phyloP scores from a whole-genome alignment of 169 alveolate genomes.

The Plasmodium malariae region DNA sequence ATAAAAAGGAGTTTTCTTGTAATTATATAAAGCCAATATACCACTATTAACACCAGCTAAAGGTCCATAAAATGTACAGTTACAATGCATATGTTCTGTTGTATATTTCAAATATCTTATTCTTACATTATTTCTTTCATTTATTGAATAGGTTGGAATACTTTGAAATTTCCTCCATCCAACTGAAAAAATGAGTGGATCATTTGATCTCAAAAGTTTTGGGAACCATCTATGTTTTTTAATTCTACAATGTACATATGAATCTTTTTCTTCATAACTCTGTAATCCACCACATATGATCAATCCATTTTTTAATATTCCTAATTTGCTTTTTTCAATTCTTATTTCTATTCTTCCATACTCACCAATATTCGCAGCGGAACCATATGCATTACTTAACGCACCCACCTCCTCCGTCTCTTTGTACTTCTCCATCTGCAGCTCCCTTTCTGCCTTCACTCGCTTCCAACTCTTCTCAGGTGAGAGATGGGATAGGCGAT shows the following conservation, averaged over 20 bases:
- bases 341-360: constrained; percentile 92
- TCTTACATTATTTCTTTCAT: constrained; percentile 94
- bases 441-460: constrained; percentile 52
- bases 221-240: constrained; percentile 97
- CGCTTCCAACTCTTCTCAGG: constrained; percentile 42
- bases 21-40: constrained; percentile 88
- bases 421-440: constrained; percentile 31
- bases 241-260: constrained; percentile 77
- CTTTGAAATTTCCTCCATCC: constrained; percentile 99
- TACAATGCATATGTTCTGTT: constrained; percentile 98
- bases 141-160: constrained; percentile 96
- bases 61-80: constrained; percentile 97
- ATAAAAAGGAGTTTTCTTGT: constrained; percentile 90
- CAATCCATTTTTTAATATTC: constrained; percentile 76
- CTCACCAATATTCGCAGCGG: constrained; percentile 89
- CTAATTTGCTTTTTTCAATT: constrained; percentile 78
- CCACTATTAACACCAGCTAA: constrained; percentile 93
- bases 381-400: constrained; percentile 48
- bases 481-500: too few relatives aligned
- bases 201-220: constrained; percentile 96
- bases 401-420: constrained; percentile 79
- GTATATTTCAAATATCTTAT: constrained; percentile 92
- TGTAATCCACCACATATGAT: constrained; percentile 81
- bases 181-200: constrained; percentile 96
- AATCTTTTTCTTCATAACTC: constrained; percentile 78